Conservation (phyloP, 352 stramenopile genomes). For the Phytophthora lateralis region DNA sequence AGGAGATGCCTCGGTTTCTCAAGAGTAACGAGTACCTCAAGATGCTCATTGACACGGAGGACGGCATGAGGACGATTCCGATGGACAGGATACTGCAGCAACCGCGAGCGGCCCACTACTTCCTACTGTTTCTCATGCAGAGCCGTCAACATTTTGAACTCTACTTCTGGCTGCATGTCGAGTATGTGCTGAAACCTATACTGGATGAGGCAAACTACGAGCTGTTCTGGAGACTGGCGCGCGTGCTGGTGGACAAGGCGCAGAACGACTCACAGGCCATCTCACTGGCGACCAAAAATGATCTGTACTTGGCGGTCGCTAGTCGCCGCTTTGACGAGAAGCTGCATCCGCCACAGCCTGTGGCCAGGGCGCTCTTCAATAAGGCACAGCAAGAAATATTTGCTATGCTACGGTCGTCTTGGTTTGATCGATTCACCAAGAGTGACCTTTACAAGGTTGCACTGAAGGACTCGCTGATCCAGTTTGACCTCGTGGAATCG, state of each 20-base stretch:
- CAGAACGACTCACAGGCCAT: slow-evolving; percentile 83
- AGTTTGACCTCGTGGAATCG: slow-evolving; percentile 59
- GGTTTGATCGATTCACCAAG: slow-evolving; percentile 86
- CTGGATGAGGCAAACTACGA: slow-evolving; percentile 50
- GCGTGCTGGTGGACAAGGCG: slow-evolving; percentile 72
- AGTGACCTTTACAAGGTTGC: slow-evolving; percentile 85
- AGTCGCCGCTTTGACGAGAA: slow-evolving; percentile 49
- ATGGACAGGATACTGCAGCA: slow-evolving; percentile 84
- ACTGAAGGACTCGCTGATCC: slow-evolving; percentile 73
- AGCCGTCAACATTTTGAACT: slow-evolving; percentile 88
- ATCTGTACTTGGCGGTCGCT: slow-evolving; percentile 59
- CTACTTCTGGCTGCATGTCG: slow-evolving; percentile 89
- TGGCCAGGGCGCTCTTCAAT: slow-evolving; percentile 56
- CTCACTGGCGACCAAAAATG: slow-evolving; percentile 74
- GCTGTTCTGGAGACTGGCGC: slow-evolving; percentile 74
- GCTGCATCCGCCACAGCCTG: slow-evolving; percentile 40
- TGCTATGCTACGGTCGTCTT: slow-evolving; percentile 76
- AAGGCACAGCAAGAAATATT: slow-evolving; percentile 86
- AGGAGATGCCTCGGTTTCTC: slow-evolving; percentile 84
- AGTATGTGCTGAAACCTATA: slow-evolving; percentile 84
- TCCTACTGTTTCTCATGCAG: slow-evolving; percentile 88
- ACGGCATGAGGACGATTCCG: slow-evolving; percentile 72
- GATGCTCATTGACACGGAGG: slow-evolving; percentile 86
- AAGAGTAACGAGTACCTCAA: slow-evolving; percentile 86
- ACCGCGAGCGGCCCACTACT: slow-evolving; percentile 83